Conservation (phyloP, 2,329 filamentous ascomycete species). For the Botrytis medusae region DNA sequence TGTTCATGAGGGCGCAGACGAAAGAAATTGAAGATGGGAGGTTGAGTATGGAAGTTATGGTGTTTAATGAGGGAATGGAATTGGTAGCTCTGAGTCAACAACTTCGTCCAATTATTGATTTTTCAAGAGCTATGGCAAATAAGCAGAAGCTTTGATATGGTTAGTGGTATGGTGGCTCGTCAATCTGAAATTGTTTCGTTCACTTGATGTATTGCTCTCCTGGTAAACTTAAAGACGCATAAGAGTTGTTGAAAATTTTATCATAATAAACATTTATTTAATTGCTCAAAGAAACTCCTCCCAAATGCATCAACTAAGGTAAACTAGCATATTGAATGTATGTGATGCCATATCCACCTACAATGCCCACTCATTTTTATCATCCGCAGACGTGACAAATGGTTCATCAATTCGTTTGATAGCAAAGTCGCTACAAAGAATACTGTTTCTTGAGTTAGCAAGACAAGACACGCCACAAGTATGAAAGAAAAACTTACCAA, state of each 20-base stretch:
- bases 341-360: slow-evolving; percentile 18
- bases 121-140: background rate
- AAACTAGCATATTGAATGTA: slow-evolving; percentile 1
- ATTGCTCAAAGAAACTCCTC: background rate
- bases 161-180: background rate
- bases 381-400: slow-evolving; percentile 73
- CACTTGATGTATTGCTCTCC: background rate
- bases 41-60: slow-evolving; percentile 6
- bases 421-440: slow-evolving; percentile 90
- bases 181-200: background rate
- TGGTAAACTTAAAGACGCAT: background rate
- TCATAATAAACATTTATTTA: background rate
- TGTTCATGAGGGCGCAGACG: background rate
- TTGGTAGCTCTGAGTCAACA: slow-evolving; percentile 8
- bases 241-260: background rate
- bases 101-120: slow-evolving; percentile 10
- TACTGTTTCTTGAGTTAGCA: slow-evolving; percentile 52
- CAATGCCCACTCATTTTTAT: slow-evolving; percentile 74
- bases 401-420: slow-evolving; percentile 94
- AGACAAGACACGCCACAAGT: background rate
- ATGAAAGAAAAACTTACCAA: slow-evolving; percentile 60
- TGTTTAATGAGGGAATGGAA: slow-evolving; percentile 6
- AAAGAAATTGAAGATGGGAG: slow-evolving; percentile 9
- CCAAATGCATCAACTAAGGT: background rate
- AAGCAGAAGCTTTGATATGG: background rate